Evolutionary conservation across 352 stramenopile genomes (phyloP).

Genomic region (Pseudoperonospora humuli): DNA sequence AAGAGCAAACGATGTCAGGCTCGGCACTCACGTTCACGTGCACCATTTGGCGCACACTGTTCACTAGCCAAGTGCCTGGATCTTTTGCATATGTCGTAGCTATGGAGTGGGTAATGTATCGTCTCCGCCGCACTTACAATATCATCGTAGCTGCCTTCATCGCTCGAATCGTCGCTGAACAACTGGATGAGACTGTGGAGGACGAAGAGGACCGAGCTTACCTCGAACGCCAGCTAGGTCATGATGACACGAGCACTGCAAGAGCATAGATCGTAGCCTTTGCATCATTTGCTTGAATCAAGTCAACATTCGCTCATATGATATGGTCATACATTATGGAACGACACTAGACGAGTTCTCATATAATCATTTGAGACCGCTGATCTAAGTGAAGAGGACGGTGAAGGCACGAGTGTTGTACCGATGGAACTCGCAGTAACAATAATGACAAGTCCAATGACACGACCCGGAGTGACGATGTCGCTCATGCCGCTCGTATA

Average conservation of each 20-base stretch:
- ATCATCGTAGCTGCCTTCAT: conserved; percentile 56
- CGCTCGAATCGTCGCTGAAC: conserved; percentile 55
- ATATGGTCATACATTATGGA: too few species aligned
- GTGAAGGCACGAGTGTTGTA: conserved; percentile 25
- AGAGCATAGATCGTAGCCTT: not conserved
- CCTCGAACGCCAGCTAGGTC: conserved; percentile 32
- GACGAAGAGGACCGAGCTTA: conserved; percentile 54
- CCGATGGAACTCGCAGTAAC: conserved; percentile 48
- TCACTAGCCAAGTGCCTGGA: conserved; percentile 27
- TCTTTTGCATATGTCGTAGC: conserved; percentile 36
- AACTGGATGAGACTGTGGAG: conserved; percentile 62
- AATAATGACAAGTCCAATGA: conserved; percentile 38
- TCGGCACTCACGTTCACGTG: conserved; percentile 38
- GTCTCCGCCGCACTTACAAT: conserved; percentile 53
- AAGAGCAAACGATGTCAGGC: too few species aligned
- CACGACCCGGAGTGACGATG: conserved; percentile 28
- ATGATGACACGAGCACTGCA: conserved; percentile 17
- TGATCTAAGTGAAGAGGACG: too few species aligned
- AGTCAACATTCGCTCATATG: too few species aligned
- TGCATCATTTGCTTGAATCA: not conserved
- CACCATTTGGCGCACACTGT: conserved; percentile 49
- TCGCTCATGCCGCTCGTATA: conserved; percentile 40
- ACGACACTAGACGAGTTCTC: too few species aligned
- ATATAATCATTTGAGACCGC: too few species aligned
- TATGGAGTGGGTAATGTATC: conserved; percentile 50